Evolutionary conservation across 305 asterid genomes (phyloP).

Genomic region (Solanum aculeatissimum): DNA sequence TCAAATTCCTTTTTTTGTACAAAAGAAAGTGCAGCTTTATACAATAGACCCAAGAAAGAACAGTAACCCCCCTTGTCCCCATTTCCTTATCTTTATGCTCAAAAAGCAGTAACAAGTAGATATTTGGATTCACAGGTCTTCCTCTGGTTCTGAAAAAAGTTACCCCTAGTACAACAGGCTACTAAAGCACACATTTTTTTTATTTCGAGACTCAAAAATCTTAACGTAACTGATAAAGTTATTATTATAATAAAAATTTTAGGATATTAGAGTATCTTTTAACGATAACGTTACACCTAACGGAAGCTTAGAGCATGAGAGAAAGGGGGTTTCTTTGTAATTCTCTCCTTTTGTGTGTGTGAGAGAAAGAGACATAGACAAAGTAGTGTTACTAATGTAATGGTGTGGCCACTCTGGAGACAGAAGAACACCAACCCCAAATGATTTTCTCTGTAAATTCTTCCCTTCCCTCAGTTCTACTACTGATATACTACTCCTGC

Average conservation of each 20-base stretch:
- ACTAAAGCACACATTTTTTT: not conserved
- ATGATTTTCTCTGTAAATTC: constrained; percentile 26
- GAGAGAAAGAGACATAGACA: constrained; percentile 4
- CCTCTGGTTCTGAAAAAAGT: not conserved
- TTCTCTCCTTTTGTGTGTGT: not conserved
- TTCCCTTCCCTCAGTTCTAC: constrained; percentile 4
- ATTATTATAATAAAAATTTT: no score
- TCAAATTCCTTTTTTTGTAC: not conserved
- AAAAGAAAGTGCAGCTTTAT: not conserved
- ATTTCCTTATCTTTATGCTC: constrained; percentile 3
- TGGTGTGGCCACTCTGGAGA: constrained; percentile 20
- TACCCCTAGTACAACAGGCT: not conserved
- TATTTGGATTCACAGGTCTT: constrained; percentile 1
- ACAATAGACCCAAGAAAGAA: not conserved
- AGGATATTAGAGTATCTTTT: no score
- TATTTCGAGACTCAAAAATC: not conserved
- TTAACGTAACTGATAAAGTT: not conserved
- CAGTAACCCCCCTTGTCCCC: not conserved
- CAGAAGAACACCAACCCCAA: constrained; percentile 17
- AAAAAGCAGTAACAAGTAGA: not conserved
- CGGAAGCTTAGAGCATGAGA: not conserved
- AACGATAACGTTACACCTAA: not conserved
- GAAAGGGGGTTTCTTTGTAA: not conserved
- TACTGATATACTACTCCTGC: constrained; percentile 3
- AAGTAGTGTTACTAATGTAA: constrained; percentile 11